Evolutionary conservation across 2,329 filamentous ascomycete species (phyloP), one percentile per base, ranked within the genome.

Genomic region (Xylaria polymorpha): DNA sequence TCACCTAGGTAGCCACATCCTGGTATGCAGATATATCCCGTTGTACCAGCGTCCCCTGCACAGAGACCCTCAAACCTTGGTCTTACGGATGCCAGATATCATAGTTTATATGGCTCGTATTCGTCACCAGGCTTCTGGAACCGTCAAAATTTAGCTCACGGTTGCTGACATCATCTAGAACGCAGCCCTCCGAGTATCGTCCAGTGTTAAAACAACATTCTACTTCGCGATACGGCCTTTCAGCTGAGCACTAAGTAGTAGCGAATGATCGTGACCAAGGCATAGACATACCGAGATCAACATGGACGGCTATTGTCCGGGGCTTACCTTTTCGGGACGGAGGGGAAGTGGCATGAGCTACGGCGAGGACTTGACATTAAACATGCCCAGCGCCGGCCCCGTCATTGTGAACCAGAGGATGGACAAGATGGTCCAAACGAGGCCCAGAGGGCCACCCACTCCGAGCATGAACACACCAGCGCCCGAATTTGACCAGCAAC

Each of bases 391-490:
- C 73, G 55, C 69, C 10, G 75, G 68, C 1, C 74, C 77, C 10
- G 75, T 80, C 69, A 77, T 82, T 67, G 77, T 84, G 64, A 82
- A 82, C 74, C 82, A 84, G 44, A 80, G 82, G 67, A 79, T 86
- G 72, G 86, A 88, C 65, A 90, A 90, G 80, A 81, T 87, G 71
- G 78, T 82, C 3, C 85, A 87, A 72, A 79, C 82, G 8, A 80
- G 79, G 77, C 77, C 87, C 73, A 81, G 88, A 78, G 89, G 88
- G 0, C 89, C 89, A 7, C 89, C 89, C 22, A 91, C 89, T 2
- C 89, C 89, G 14, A 91, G 88, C 79, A 90, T 91, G 87, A 87
- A 84, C 61, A 90, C 88, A 12, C 88, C 88, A 0, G 88, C 87
- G 6, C 84, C 86, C 71, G 88, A 90, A 71, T 90, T 88, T 71